Base-by-base conservation (phyloP, 805 yeast species). In the Kluyveromyces lactis region DNA sequence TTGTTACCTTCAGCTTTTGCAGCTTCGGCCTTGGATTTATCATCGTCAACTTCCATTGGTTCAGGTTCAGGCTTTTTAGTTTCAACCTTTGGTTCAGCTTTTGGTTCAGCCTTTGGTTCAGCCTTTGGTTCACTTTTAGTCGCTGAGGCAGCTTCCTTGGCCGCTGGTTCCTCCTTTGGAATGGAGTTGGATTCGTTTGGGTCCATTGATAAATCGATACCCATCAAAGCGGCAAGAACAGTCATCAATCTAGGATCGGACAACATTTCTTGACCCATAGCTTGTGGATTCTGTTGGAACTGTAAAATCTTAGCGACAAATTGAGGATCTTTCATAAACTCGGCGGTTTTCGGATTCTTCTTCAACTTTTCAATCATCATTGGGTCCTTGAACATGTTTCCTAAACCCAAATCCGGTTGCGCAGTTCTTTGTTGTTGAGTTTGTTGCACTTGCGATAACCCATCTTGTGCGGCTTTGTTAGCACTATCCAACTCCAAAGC, bases 231-330 rank as follows among this genome's bases (percentile, higher is more conserved):
- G 26, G 87, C 89, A 77, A 90, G 73, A 43, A 90, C 75, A 19
- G 86, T 80, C 95, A 89, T 83, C 57, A 92, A 63, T 52, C 96
- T 75, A 46, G 85, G 92, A 56, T 89, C 97, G 32, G 76, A 62
- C 59, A 83, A 69, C 66, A 87, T 72, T 44, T 78, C 81, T 19
- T 76, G 67, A 42, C 84, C 75, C 52, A 81, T 73, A 2, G 82
- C 75, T 63, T 78, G 75, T 28, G 97, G 97, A 61, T 87, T 81
- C 26, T 68, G 32, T 48, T 63, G 76, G 77, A 59, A 82, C 56
- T 54, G 69, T 65, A 50, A 66, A 54, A 48, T 84, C 73, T 66
- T 86, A 36, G 73, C 72, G 18, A 87, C 85, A 54, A 92, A 72
- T 38, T 72, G 69, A 9, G 97, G 95, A 60, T 92, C 97, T 47